phyloP scores from a whole-genome alignment of 2,329 filamentous ascomycete genomes.

The Fusarium beomiforme region DNA sequence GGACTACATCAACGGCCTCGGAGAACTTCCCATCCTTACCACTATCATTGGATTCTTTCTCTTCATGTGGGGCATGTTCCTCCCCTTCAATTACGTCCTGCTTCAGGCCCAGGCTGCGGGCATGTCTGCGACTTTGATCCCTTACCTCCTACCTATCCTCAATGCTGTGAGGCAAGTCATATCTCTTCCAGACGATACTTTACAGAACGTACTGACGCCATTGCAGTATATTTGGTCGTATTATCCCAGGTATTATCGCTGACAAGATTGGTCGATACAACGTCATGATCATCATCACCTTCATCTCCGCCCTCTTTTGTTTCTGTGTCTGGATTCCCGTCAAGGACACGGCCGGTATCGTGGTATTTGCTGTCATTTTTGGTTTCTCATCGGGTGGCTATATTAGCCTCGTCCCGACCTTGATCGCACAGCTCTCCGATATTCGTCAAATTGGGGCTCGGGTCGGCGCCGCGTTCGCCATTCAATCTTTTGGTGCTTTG shows the following conservation, averaged over 20 bases:
- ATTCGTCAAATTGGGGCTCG: constrained; percentile 75
- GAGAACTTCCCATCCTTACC: constrained; percentile 56
- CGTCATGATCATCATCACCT: constrained; percentile 61
- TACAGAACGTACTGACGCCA: constrained; percentile 14
- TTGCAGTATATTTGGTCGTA: constrained; percentile 60
- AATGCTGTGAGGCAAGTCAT: constrained; percentile 58
- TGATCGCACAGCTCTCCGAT: constrained; percentile 77
- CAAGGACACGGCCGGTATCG: constrained; percentile 63
- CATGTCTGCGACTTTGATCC: constrained; percentile 53
- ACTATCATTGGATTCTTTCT: constrained; percentile 60
- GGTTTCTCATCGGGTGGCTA: constrained; percentile 76
- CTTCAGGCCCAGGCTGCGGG: constrained; percentile 58
- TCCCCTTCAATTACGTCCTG: constrained; percentile 64
- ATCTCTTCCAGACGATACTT: too few species aligned
- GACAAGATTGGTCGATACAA: constrained; percentile 59
- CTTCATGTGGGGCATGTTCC: constrained; percentile 65
- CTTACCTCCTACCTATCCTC: constrained; percentile 66
- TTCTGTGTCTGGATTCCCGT: constrained; percentile 61
- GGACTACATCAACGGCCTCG: constrained; percentile 59
- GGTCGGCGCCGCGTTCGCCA: constrained; percentile 70
- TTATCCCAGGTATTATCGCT: constrained; percentile 60
- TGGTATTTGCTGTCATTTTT: constrained; percentile 74
- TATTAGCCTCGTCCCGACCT: constrained; percentile 68
- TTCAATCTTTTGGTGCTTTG: constrained; percentile 71
- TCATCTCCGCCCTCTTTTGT: constrained; percentile 57